Conservation (phyloP, 2,329 filamentous ascomycete genomes). For the Diaporthe citriasiana region DNA sequence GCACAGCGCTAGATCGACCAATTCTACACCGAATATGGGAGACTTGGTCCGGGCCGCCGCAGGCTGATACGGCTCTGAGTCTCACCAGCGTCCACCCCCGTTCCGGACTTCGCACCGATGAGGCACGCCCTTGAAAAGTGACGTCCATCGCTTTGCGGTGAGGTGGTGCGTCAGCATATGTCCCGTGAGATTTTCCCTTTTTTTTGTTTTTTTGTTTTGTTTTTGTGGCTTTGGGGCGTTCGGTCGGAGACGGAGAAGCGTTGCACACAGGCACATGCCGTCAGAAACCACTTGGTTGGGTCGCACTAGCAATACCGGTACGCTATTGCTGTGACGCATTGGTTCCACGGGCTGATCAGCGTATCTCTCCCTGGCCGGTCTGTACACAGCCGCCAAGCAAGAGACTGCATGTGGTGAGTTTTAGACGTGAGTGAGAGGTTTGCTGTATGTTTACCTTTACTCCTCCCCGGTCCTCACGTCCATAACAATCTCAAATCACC, state of each 20-base stretch:
- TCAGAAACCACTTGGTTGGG: neutral
- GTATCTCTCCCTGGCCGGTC: neutral
- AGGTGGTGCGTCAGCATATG: neutral
- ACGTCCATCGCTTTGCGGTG: conserved; percentile 5
- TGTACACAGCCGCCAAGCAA: neutral
- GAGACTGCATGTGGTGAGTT: neutral
- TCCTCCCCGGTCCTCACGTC: neutral
- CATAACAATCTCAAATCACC: neutral
- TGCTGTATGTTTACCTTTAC: neutral
- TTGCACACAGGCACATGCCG: neutral
- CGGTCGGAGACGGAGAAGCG: neutral
- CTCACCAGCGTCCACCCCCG: conserved; percentile 21
- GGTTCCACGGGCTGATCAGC: neutral
- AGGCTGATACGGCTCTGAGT: conserved; percentile 18
- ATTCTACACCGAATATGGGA: conserved; percentile 10
- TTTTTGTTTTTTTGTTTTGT: neutral
- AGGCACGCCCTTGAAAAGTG: neutral
- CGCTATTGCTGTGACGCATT: neutral
- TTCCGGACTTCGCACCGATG: neutral
- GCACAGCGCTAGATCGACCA: conserved; percentile 9
- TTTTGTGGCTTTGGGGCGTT: neutral
- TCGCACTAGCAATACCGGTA: conserved; percentile 4
- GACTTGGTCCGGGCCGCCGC: conserved; percentile 7
- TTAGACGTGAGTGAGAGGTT: neutral
- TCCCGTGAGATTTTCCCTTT: too few species aligned